Percentiles rank a stretch among this genome's conserved stretches.
Conservation (phyloP, 352 stramenopile genomes). For the Phytophthora uliginosa region DNA sequence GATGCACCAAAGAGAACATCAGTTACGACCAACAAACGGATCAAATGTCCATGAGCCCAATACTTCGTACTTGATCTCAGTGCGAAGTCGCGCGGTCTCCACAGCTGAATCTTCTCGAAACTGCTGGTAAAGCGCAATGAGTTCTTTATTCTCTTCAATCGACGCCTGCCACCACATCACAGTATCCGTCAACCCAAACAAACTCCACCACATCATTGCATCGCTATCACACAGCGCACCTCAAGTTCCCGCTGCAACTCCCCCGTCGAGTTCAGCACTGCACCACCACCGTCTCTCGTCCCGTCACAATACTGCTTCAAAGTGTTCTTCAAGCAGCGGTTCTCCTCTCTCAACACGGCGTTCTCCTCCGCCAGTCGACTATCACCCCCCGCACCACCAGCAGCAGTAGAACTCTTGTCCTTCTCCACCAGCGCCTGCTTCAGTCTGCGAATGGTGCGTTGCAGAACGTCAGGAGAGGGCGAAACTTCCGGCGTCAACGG, state of each 20-base stretch:
- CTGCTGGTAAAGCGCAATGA: conserved; percentile 80
- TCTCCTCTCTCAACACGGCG: conserved; percentile 62
- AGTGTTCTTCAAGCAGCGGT: conserved; percentile 73
- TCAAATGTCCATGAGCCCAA: not conserved
- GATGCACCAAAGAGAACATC: not conserved
- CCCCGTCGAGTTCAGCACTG: conserved; percentile 37
- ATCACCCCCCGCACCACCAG: not conserved
- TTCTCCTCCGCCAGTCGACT: conserved; percentile 52
- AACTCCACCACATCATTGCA: not conserved
- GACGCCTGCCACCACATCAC: conserved; percentile 44
- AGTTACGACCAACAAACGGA: not conserved
- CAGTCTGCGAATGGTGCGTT: conserved; percentile 85
- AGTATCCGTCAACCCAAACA: not conserved
- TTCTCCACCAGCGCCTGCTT: conserved; percentile 35
- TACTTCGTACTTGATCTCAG: conserved; percentile 64
- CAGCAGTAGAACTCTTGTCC: not conserved
- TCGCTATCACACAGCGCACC: conserved; percentile 4
- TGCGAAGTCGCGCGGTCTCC: conserved; percentile 57
- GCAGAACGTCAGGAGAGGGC: conserved; percentile 74
- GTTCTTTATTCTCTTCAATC: conserved; percentile 79
- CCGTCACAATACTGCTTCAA: conserved; percentile 64
- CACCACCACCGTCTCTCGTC: conserved; percentile 7
- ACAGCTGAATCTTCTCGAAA: conserved; percentile 62
- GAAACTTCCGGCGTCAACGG: conserved; percentile 80
- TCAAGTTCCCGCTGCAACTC: conserved; percentile 66